phyloP scores from a whole-genome alignment of 2,329 filamentous ascomycete genomes.

The Microsporum ferrugineum region DNA sequence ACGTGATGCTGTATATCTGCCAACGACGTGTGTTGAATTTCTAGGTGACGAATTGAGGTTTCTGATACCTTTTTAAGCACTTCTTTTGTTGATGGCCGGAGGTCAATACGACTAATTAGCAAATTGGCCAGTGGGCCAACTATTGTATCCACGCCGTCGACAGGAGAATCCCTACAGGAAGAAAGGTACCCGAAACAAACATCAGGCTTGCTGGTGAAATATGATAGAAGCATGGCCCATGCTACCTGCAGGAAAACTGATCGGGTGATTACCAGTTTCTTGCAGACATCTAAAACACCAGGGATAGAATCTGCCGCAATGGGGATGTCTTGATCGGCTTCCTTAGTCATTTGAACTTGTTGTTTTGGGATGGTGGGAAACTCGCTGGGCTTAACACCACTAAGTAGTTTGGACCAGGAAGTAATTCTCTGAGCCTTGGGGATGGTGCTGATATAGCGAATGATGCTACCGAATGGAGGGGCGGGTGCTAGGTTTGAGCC shows the following conservation, averaged over 20 bases:
- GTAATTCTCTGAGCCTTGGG: conserved; percentile 19
- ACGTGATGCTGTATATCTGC: conserved; percentile 37
- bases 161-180: conserved; percentile 43
- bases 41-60: conserved; percentile 46
- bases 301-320: conserved; percentile 3
- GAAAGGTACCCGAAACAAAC: conserved; percentile 46
- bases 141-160: conserved; percentile 39
- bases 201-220: conserved; percentile 38
- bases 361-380: conserved; percentile 31
- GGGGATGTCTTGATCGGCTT: conserved; percentile 4
- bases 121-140: conserved; percentile 35
- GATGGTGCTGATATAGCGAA: conserved; percentile 23
- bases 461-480: conserved; percentile 29
- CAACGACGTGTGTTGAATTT: conserved; percentile 49
- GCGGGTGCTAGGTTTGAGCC: conserved; percentile 20
- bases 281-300: conserved; percentile 8
- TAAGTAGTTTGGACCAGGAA: conserved; percentile 30
- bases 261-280: conserved; percentile 26
- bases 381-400: conserved; percentile 31
- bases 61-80: conserved; percentile 49
- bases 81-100: conserved; percentile 32
- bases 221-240: conserved; percentile 42
- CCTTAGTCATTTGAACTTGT: conserved; percentile 17
- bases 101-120: conserved; percentile 29
- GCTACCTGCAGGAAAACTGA: conserved; percentile 42